Evolutionary conservation across 2,329 filamentous ascomycete species (phyloP).

Genomic region (Colletotrichum cuscutae): DNA sequence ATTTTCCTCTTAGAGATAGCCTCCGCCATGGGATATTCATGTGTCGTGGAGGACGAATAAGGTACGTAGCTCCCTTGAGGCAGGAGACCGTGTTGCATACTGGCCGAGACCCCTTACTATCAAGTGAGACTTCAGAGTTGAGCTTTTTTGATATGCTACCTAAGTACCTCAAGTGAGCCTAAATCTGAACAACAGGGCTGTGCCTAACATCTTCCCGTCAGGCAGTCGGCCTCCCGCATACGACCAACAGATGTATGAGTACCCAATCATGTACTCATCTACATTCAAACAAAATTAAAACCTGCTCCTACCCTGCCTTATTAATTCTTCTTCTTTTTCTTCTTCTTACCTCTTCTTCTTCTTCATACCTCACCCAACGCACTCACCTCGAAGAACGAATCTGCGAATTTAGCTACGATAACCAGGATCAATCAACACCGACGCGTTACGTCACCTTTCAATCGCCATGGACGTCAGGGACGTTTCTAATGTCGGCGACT

Average conservation of each 20-base stretch:
- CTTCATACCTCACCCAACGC: not conserved
- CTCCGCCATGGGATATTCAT: not conserved
- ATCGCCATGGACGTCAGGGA: conserved; percentile 12
- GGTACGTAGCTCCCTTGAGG: no score
- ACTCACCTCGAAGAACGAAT: not conserved
- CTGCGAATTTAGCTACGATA: not conserved
- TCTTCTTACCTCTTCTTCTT: not conserved
- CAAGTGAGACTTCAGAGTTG: not conserved
- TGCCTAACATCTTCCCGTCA: not conserved
- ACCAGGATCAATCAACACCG: not conserved
- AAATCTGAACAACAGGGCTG: not conserved
- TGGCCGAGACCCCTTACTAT: not conserved
- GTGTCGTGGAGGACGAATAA: not conserved
- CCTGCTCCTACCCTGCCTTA: not conserved
- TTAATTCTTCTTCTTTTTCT: no score
- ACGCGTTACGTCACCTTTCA: not conserved
- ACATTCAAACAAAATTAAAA: no score
- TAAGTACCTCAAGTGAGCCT: not conserved
- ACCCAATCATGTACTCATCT: no score
- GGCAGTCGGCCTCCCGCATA: not conserved
- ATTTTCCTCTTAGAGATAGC: not conserved
- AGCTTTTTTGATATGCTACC: not conserved
- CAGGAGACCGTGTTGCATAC: not conserved
- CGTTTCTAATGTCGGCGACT: not conserved
- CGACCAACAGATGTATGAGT: not conserved